These are phyloP conservation scores for Exophiala sideris DNA, from an alignment of 2,329 filamentous ascomycete genomes.

Conservation along the genomic window DNA sequence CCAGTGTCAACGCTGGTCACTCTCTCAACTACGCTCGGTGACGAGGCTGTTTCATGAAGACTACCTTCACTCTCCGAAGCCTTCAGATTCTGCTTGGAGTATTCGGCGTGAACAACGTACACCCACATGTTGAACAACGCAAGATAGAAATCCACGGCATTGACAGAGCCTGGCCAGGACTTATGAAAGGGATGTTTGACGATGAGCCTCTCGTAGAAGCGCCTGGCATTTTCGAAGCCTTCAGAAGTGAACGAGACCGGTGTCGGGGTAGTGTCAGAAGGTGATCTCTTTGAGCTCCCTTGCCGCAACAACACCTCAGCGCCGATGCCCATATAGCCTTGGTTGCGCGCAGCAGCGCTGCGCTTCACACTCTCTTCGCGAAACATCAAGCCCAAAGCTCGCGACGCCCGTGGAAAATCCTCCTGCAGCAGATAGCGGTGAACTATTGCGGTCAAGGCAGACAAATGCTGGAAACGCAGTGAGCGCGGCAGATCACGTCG, in stretches of 20 bases:
- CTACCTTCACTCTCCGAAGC: slow-evolving; percentile 30
- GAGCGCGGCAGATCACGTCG: slow-evolving; percentile 31
- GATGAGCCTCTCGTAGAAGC: slow-evolving; percentile 76
- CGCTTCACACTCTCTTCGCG: slow-evolving; percentile 57
- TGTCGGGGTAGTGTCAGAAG: background rate
- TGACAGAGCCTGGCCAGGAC: slow-evolving; percentile 56
- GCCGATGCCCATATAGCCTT: slow-evolving; percentile 76
- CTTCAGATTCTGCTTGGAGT: slow-evolving; percentile 40
- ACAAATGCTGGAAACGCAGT: slow-evolving; percentile 55
- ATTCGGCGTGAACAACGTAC: slow-evolving; percentile 66
- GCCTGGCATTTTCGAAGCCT: slow-evolving; percentile 57
- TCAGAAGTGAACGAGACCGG: slow-evolving; percentile 38
- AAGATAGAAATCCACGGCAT: slow-evolving; percentile 74
- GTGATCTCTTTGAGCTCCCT: background rate
- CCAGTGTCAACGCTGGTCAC: slow-evolving; percentile 1
- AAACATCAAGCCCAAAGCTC: slow-evolving; percentile 72
- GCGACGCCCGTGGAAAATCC: slow-evolving; percentile 67
- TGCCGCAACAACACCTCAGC: slow-evolving; percentile 74
- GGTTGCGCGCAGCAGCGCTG: slow-evolving; percentile 64
- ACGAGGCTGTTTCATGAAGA: slow-evolving; percentile 30
- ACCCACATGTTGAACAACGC: slow-evolving; percentile 79
- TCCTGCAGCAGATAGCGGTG: slow-evolving; percentile 68
- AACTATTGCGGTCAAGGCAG: slow-evolving; percentile 65
- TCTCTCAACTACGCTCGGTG: background rate
- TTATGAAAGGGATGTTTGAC: slow-evolving; percentile 71